A percentile compares a stretch with the other conserved stretches of the same genome.
phyloP scores from a whole-genome alignment of 306 rosid species.

The Pyrus pyrifolia region DNA sequence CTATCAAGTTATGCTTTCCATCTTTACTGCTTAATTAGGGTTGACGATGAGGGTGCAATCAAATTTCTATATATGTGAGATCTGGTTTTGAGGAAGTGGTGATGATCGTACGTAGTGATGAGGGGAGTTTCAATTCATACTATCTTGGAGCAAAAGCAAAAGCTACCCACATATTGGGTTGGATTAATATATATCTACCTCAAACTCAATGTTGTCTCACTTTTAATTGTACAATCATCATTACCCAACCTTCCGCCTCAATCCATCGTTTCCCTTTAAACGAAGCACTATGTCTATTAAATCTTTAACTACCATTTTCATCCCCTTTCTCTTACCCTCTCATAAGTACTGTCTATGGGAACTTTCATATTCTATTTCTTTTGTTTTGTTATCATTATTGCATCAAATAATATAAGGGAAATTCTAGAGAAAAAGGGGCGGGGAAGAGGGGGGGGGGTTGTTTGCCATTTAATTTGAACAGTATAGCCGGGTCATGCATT shows the following conservation, averaged over 20 bases:
- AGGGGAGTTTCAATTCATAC: slow-evolving; percentile 43
- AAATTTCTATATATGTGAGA: not conserved
- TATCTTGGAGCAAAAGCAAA: slow-evolving; percentile 58
- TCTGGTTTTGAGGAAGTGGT: not conserved
- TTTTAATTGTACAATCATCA: slow-evolving; percentile 25
- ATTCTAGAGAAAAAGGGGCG: too few relatives aligned
- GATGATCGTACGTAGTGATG: slow-evolving; percentile 3
- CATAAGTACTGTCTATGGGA: too few relatives aligned
- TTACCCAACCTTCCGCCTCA: slow-evolving; percentile 39
- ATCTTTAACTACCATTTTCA: slow-evolving; percentile 17
- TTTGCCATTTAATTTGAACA: too few relatives aligned
- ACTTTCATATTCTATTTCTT: too few relatives aligned
- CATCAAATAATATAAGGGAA: too few relatives aligned
- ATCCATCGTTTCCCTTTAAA: slow-evolving; percentile 28
- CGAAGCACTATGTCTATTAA: slow-evolving; percentile 25
- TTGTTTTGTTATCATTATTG: too few relatives aligned
- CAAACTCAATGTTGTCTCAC: not conserved
- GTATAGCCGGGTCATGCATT: too few relatives aligned
- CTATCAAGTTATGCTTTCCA: too few relatives aligned
- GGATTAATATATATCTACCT: not conserved
- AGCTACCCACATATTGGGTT: slow-evolving; percentile 13
- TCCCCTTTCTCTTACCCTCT: slow-evolving; percentile 9
- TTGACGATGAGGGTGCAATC: not conserved
- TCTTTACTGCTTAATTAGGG: not conserved
- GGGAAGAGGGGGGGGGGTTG: too few relatives aligned